phyloP scores from a whole-genome alignment of 192 early-diverging fungal species.

The Coemansia sp. region DNA sequence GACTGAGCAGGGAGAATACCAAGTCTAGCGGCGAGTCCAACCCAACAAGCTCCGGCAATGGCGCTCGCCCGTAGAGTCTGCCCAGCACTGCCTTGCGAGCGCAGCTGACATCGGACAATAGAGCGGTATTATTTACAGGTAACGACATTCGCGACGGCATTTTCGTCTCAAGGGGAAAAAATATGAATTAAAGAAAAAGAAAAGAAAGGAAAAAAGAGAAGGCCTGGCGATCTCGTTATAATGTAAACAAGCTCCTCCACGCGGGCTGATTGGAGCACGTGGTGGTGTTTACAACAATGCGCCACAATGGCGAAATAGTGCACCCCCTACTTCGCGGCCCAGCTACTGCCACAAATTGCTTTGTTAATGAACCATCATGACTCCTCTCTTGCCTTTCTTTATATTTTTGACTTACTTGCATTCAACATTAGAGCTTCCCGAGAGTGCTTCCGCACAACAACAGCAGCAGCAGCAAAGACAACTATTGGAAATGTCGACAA shows the following conservation, averaged over 20 bases:
- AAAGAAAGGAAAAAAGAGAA: neutral
- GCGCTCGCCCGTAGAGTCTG: conserved; percentile 30
- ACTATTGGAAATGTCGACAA: conserved; percentile 21
- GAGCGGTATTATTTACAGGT: neutral
- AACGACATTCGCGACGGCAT: conserved; percentile 9
- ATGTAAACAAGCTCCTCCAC: neutral
- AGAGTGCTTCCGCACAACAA: neutral
- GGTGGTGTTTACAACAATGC: neutral
- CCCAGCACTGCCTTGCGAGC: conserved; percentile 17
- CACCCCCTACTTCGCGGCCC: no score
- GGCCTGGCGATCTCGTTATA: neutral
- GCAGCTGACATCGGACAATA: neutral
- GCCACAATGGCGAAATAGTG: neutral
- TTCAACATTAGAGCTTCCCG: neutral
- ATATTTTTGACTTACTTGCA: conserved; percentile 7
- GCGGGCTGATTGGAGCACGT: no score
- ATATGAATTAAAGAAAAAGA: neutral
- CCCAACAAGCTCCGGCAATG: conserved; percentile 34
- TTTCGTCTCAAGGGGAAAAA: neutral
- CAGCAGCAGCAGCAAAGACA: no score
- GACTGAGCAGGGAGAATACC: conserved; percentile 24
- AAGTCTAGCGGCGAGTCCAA: conserved; percentile 25
- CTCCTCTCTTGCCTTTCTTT: conserved; percentile 2
- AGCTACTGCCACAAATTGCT: no score
- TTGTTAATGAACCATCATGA: no score